Percentiles rank a stretch among this genome's conserved stretches.
Evolutionary conservation across 768 basidiomycete genomes (phyloP).

Genomic region (Kwoniella sp.): DNA sequence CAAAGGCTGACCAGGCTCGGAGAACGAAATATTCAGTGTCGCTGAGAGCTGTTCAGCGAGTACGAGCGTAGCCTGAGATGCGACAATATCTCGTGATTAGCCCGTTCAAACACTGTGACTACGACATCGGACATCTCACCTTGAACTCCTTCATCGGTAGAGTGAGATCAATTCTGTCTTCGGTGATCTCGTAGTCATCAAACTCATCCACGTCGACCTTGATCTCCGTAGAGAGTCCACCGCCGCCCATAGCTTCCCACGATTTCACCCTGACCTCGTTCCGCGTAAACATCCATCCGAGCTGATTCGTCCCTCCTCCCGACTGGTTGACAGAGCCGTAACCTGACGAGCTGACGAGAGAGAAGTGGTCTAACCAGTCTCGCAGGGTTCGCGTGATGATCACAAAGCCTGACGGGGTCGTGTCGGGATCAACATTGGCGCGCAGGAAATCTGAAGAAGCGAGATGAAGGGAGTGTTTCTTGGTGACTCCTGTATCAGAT

Average conservation of each 20-base stretch:
- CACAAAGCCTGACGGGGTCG: slow-evolving; percentile 45
- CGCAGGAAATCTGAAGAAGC: slow-evolving; percentile 46
- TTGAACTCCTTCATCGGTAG: slow-evolving; percentile 55
- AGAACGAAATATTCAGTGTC: slow-evolving; percentile 46
- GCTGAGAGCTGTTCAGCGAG: slow-evolving; percentile 49
- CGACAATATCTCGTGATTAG: slow-evolving; percentile 1
- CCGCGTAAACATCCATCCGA: slow-evolving; percentile 53
- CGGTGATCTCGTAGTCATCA: slow-evolving; percentile 46
- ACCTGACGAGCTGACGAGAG: slow-evolving; percentile 19
- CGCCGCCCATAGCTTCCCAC: slow-evolving; percentile 43
- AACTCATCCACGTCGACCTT: slow-evolving; percentile 49
- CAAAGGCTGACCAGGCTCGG: slow-evolving; percentile 49
- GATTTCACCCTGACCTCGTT: slow-evolving; percentile 50
- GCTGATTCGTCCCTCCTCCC: slow-evolving; percentile 32
- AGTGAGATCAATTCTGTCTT: slow-evolving; percentile 44
- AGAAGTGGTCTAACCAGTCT: slow-evolving; percentile 55
- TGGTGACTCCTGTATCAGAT: slow-evolving; percentile 45
- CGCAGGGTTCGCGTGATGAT: slow-evolving; percentile 46
- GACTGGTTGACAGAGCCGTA: slow-evolving; percentile 3
- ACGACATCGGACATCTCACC: slow-evolving; percentile 47
- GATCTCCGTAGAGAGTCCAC: slow-evolving; percentile 48
- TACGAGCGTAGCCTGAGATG: slow-evolving; percentile 43
- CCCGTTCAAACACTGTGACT: not conserved
- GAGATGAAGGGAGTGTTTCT: slow-evolving; percentile 53
- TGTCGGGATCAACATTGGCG: slow-evolving; percentile 48